phyloP scores from a whole-genome alignment of 1,139 yeast genomes.

The Nadsonia commutata region DNA sequence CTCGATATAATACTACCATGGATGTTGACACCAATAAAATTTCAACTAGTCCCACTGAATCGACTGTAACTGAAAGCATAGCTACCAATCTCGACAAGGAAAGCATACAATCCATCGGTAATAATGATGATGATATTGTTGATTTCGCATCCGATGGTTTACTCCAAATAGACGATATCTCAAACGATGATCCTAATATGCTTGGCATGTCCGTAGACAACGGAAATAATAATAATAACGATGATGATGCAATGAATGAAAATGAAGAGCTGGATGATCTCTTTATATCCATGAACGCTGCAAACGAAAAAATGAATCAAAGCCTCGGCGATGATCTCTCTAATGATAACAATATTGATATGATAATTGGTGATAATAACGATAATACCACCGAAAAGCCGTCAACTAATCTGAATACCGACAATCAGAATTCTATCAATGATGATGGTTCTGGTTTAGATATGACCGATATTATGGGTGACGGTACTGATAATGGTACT shows the following conservation, averaged over 20 bases:
- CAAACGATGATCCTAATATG: constrained; percentile 3
- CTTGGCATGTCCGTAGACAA: too few relatives aligned
- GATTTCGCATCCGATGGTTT: too few relatives aligned
- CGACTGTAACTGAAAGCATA: too few relatives aligned
- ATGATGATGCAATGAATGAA: constrained; percentile 4
- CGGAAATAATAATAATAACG: background rate
- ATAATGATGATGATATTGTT: constrained; percentile 1
- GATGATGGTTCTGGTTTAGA: constrained; percentile 1
- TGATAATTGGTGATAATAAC: constrained; percentile 3
- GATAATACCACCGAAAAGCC: constrained; percentile 4
- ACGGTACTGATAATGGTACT: constrained; percentile 7
- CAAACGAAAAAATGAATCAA: background rate
- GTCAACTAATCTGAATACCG: background rate
- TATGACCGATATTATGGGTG: background rate
- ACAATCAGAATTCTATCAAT: constrained; percentile 7
- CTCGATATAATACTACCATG: too few relatives aligned
- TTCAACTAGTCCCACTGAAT: too few relatives aligned
- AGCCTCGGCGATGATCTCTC: constrained; percentile 1
- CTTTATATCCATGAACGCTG: constrained; percentile 7
- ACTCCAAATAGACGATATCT: too few relatives aligned
- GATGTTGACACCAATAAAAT: too few relatives aligned
- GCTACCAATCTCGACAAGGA: too few relatives aligned
- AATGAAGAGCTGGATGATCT: constrained; percentile 3
- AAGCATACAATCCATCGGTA: too few relatives aligned
- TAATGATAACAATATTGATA: constrained; percentile 7